Base-by-base conservation (phyloP, 108 stramenopile species). In the Stephanodiscus minutulus region DNA sequence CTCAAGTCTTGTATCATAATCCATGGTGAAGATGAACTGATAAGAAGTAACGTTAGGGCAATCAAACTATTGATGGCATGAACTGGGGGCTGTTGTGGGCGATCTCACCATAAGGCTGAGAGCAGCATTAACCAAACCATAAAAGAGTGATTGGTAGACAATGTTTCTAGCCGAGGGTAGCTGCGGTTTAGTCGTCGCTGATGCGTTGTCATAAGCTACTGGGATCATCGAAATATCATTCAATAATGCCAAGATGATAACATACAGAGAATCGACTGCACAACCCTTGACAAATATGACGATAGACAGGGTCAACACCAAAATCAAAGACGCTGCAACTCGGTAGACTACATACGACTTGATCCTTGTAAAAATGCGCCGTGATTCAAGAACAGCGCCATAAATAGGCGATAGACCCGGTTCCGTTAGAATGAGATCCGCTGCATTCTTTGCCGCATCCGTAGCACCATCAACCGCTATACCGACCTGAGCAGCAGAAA, bases 371-470 rank as follows among this genome's bases (percentile, higher is more conserved):
- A 92, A 90, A 72, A 92, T 89, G n/a, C 86, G 75, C 13, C 93
- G 80, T 28, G 88, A 86, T 46, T 85, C 83, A 8, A 92, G 58
- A 25, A 96, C 84, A 35, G 92, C 93, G 25, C 84, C 83, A 75
- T 91, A 86, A 28, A 97, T 91, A 13, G 88, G 86, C 54, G 78
- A 73, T 10, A 97, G 81, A 44, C 96, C 96, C 7, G 85, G 83
- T 59, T 87, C 74, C 5, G 93, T 95, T 22, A 97, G 68, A 31
- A 97, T 90, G 31, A 95, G 81, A 61, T 93, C 93, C 4, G 91
- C 86, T 20, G 96, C 94, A 70, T 88, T 91, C 61, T 89, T 85
- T 15, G 96, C 94, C 13, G 94, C 96, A 78, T 97, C 96, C 7
- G 94, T 95, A 22, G 92, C 90, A 44, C 90, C 94, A 27, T 85